A percentile compares a stretch with the other conserved stretches of the same genome.
phyloP scores from a whole-genome alignment of 345 rosid species.

The Salix caprea region DNA sequence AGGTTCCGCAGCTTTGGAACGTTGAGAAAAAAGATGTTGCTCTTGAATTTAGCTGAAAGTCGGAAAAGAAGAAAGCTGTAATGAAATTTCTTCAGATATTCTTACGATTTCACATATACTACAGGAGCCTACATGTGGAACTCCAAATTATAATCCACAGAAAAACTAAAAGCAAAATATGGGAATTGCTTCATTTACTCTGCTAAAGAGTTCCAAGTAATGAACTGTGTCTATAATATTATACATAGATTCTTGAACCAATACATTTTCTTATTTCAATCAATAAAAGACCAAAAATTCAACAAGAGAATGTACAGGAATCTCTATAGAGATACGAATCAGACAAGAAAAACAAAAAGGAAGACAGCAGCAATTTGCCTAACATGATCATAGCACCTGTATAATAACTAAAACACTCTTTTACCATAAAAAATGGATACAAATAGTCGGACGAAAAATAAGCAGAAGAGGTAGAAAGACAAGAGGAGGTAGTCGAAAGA shows the following conservation, averaged over 20 bases:
- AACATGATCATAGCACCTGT: too few relatives aligned
- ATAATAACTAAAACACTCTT: neutral
- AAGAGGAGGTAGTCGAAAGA: neutral
- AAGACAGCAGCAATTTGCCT: too few relatives aligned
- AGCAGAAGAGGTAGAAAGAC: neutral
- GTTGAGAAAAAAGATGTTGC: slow-evolving; percentile 21
- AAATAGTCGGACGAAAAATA: neutral
- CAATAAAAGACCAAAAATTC: too few relatives aligned
- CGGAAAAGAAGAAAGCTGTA: neutral
- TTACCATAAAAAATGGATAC: neutral
- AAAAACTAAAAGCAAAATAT: too few relatives aligned
- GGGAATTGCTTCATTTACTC: neutral
- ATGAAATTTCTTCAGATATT: neutral
- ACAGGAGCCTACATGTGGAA: neutral
- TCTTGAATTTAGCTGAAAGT: slow-evolving; percentile 16
- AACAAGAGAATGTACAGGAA: neutral
- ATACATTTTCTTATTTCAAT: too few relatives aligned
- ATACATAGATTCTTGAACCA: too few relatives aligned
- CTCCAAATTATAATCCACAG: neutral
- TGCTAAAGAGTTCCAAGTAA: neutral
- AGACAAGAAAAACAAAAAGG: neutral
- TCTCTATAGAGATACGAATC: neutral
- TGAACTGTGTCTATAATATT: neutral
- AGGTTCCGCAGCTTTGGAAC: slow-evolving; percentile 21
- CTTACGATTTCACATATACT: neutral